A percentile compares a stretch with the other conserved stretches of the same genome.
phyloP scores from a whole-genome alignment of 345 rosid species.

The rapeseed (Brassica napus) region Da-Ae NC_063445.1:25226001-25226500 shows the following conservation, averaged over 20 bases:
- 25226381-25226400: not conserved
- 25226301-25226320: not conserved
- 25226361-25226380: not conserved
- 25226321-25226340: not conserved
- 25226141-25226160: constrained; percentile 13
- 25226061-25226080: not conserved
- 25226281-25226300: not conserved
- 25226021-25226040: not conserved
- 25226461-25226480: constrained; percentile 7
- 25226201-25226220: constrained; percentile 28
- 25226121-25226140: not conserved
- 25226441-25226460: not conserved
- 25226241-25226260: constrained; percentile 3
- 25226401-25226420: constrained; percentile 40
- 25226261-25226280: constrained; percentile 6
- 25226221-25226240: constrained; percentile 5
- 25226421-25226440: constrained; percentile 33
- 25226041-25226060: not conserved
- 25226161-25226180: constrained; percentile 12
- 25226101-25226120: not conserved
- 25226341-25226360: not conserved
- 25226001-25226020: not conserved
- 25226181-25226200: constrained; percentile 23
- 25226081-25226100: not conserved
- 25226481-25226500: constrained; percentile 1